Evolutionary conservation across 306 rosid species (phyloP), one percentile per base, ranked within the genome.

Genomic region (Lathyrus sativus): DNA sequence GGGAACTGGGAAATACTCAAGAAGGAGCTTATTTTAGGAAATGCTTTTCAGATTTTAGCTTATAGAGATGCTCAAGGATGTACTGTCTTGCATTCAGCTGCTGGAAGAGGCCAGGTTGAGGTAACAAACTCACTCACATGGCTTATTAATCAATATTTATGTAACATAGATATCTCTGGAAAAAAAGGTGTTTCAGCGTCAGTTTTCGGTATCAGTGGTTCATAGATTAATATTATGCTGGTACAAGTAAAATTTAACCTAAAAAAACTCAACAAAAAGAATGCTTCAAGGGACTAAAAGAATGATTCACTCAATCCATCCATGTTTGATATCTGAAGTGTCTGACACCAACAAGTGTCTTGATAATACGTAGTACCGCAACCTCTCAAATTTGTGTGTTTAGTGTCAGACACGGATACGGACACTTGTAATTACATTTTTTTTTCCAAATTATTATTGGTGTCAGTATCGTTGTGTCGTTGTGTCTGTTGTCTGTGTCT

Each of bases 51-150:
- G 74, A 78, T 88, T 74, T 68, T 84, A 66, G 80, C 67, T n/a
- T 85, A 72, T 46, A 86, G 84, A 70, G 97, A 93, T 80, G 79
- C 82, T 64, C 90, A 86, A 65, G 97, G 95, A 29, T 90, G 83
- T 48, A 88, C 90, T 17, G 70, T 90, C 50, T 83, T 88, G 85
- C 98, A 90, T 74, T 59, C 93, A 12, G 98, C 95, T 22, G 90
- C 97, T 64, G 91, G 81, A 37, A 86, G 85, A 79, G 98, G 98
- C 1, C 97, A 93, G 67, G 71, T 85, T 78, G 86, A 93, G 96
- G 98, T 92, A 67, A 84, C 82, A 35, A 55, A 55, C 61, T 54
- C 15, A 54, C 59, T 54, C 17, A 54, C 59, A 54, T 53, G n/a
- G 1, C 14, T 53, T 9, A 4, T 31, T 31, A 29, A 4, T 29